Conservation (phyloP, 176 grass and related monocot genomes). For the Paspalum vaginatum region DNA sequence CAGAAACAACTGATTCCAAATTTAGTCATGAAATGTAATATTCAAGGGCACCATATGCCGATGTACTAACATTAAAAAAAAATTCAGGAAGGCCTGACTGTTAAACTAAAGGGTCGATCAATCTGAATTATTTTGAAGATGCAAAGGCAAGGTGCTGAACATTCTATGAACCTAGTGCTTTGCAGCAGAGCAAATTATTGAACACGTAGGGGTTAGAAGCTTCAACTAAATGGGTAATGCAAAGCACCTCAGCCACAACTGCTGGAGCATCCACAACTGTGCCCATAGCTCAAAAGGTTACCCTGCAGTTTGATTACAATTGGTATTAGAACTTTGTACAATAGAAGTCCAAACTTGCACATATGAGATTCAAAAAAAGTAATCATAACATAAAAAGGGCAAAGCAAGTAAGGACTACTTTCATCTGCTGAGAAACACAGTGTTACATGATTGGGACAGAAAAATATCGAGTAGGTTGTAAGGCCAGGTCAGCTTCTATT, state of each 20-base stretch:
- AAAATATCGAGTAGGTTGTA: neutral
- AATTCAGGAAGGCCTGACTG: neutral
- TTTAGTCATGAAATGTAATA: constrained; percentile 11
- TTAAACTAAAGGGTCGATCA: neutral
- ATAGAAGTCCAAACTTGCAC: constrained; percentile 5
- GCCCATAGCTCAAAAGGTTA: constrained; percentile 48
- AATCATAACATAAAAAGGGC: neutral
- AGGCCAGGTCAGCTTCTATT: neutral
- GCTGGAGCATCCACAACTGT: constrained; percentile 56
- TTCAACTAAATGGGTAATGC: neutral
- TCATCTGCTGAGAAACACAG: neutral
- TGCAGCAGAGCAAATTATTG: neutral
- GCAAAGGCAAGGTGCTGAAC: neutral
- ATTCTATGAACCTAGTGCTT: constrained; percentile 24
- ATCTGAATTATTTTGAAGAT: neutral
- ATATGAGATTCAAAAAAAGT: neutral
- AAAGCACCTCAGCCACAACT: constrained; percentile 30
- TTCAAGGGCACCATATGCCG: neutral
- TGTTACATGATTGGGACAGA: neutral
- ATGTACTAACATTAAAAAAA: neutral
- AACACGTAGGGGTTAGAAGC: neutral
- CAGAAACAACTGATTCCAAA: neutral
- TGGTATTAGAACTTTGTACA: neutral
- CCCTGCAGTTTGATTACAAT: constrained; percentile 7
- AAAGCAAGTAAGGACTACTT: neutral